phyloP scores from a whole-genome alignment of 148 eudicot species.

The Spergularia bocconei region DNA sequence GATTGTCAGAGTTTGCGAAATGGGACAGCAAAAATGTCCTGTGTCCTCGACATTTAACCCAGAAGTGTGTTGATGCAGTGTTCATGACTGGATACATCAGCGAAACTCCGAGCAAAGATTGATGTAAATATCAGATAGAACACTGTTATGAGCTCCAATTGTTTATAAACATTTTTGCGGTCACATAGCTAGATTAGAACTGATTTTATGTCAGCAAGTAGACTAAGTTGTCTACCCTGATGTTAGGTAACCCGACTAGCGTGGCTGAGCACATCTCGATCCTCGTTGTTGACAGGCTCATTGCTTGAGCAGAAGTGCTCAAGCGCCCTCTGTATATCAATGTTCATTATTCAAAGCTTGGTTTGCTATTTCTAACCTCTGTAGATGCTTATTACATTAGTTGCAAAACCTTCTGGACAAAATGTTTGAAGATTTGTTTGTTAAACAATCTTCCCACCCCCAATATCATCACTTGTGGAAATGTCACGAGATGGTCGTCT shows the following conservation, averaged over 20 bases:
- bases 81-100: conserved; percentile 11
- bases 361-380: background rate
- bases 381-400: too few relatives aligned
- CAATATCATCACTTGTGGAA: too few relatives aligned
- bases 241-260: conserved; percentile 1
- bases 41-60: too few relatives aligned
- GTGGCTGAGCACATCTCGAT: background rate
- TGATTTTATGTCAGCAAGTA: conserved; percentile 12
- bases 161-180: conserved; percentile 26
- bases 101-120: conserved; percentile 20
- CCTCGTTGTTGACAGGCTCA: conserved; percentile 1
- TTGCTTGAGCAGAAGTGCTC: conserved; percentile 16
- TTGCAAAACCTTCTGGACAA: too few relatives aligned
- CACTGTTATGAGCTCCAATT: conserved; percentile 27
- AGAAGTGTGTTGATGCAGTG: background rate
- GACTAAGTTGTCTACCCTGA: background rate
- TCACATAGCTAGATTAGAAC: conserved; percentile 12
- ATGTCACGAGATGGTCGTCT: too few relatives aligned
- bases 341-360: conserved; percentile 10
- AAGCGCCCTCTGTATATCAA: conserved; percentile 11
- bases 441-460: too few relatives aligned
- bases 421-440: too few relatives aligned
- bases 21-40: too few relatives aligned
- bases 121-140: conserved; percentile 33
- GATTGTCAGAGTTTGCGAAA: conserved; percentile 7